Evolutionary conservation across 768 basidiomycete species (phyloP), one percentile per base, ranked within the genome.

Genomic region (Hygrophorus russula): DNA sequence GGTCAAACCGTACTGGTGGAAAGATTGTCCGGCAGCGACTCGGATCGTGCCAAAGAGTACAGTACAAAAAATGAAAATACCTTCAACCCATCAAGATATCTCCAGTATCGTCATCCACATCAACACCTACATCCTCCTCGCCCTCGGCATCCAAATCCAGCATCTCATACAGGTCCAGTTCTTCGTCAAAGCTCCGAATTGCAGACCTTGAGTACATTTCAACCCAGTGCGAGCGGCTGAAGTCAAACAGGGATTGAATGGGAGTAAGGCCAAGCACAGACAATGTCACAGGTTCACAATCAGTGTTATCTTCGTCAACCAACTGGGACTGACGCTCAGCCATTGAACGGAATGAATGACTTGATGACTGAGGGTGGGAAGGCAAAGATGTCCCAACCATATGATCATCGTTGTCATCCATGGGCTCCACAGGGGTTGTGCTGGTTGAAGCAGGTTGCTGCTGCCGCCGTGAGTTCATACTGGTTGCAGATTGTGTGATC

Each of bases 61-160:
- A 36, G 36, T 36, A 36, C 7, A 36, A 36, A 8, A 36, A 24
- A n/a, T 10, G 19, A n/a, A 7, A 18, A 14, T 24, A 39, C 19
- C 11, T 18, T 39, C 38, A 39, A 8, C 38, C 38, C 19, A 39
- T 39, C 38, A 39, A 39, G 19, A 39, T 8, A 39, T 39, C 38
- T 8, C 38, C 38, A 4, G 38, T 39, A 20, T 39, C 38, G 14
- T 39, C 38, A 20, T 39, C 39, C 13, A 42, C 49, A 39, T 44
- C 38, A 18, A 38, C 36, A 24, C 38, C 4, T 5, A 27, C 38
- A 39, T 52, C 49, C 1, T 38, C 36, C 12, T 52, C 49, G 15
- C 51, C 51, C 14, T 50, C 46, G n/a, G 51, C 51, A 47, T 52
- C 51, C 37, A 52, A n/a, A 52, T 52, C 46, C 12, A 52, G 41